Percentiles rank a stretch among this genome's conserved stretches.
These are phyloP conservation scores for Golubevia pallescens DNA, from an alignment of 1,284 basidiomycete genomes.

Conservation along the genomic window DNA sequence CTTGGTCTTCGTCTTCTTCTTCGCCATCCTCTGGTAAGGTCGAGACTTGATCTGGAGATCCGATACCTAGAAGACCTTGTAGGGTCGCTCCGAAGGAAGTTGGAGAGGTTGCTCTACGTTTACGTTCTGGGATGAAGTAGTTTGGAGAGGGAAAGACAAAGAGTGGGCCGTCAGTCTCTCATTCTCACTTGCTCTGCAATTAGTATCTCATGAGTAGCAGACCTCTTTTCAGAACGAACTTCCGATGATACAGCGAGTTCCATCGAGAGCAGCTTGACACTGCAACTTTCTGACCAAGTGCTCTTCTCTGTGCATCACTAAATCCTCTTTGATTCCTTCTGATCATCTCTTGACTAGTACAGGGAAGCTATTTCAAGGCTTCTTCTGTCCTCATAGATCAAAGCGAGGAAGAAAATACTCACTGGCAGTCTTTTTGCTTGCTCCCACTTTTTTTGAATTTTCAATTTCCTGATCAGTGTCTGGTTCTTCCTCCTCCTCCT, in stretches of 20 bases:
- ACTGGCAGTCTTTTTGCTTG: constrained; percentile 50
- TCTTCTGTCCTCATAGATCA: too few species aligned
- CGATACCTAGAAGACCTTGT: constrained; percentile 40
- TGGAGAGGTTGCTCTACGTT: constrained; percentile 52
- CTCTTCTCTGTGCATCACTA: too few species aligned
- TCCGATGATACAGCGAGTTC: too few species aligned
- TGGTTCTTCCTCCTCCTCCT: constrained; percentile 9
- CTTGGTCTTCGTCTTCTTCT: constrained; percentile 8
- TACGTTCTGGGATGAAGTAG: constrained; percentile 25
- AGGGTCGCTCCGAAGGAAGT: constrained; percentile 50
- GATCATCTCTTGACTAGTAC: too few species aligned
- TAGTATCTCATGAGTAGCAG: too few species aligned
- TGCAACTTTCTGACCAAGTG: too few species aligned
- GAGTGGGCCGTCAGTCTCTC: too few species aligned
- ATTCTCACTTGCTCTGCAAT: too few species aligned
- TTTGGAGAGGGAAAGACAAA: neutral
- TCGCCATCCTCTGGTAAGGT: constrained; percentile 5
- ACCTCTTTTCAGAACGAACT: too few species aligned
- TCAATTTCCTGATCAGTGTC: constrained; percentile 49
- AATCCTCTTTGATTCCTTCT: too few species aligned
- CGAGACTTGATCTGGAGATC: constrained; percentile 12
- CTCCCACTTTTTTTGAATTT: constrained; percentile 26
- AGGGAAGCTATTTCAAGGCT: too few species aligned
- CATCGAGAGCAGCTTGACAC: too few species aligned
- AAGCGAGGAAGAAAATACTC: constrained; percentile 8